A percentile compares a stretch with the other conserved stretches of the same genome.
Evolutionary conservation across 2,329 filamentous ascomycete species (phyloP).

Genomic region (Paracoccidioides brasiliensis): DNA sequence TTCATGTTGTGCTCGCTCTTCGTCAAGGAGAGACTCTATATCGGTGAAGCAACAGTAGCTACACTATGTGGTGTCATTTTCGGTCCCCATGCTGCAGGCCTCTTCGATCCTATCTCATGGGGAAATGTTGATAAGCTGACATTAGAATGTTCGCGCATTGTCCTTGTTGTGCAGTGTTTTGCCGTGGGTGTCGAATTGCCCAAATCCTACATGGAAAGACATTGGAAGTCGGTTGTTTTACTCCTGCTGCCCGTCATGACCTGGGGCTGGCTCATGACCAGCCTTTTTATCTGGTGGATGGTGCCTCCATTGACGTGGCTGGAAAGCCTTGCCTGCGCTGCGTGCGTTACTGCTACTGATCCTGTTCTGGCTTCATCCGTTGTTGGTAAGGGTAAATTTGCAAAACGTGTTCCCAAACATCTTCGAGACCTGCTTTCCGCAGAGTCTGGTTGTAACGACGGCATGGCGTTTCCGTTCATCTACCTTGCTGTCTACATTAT

Average conservation of each 20-base stretch:
- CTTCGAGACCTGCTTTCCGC: constrained; percentile 86
- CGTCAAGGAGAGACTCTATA: constrained; percentile 97
- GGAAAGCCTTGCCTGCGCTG: constrained; percentile 72
- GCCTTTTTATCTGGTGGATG: constrained; percentile 91
- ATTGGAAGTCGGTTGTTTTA: constrained; percentile 86
- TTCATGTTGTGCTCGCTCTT: constrained; percentile 98
- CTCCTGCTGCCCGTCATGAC: constrained; percentile 94
- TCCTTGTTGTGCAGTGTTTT: constrained; percentile 61
- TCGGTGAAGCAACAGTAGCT: constrained; percentile 92
- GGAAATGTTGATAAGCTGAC: constrained; percentile 56
- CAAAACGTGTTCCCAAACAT: constrained; percentile 94
- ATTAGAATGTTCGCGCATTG: constrained; percentile 57
- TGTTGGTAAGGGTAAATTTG: constrained; percentile 97
- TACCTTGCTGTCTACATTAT: constrained; percentile 88
- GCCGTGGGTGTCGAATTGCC: constrained; percentile 60
- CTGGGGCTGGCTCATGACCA: constrained; percentile 71
- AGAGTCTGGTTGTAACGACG: constrained; percentile 97
- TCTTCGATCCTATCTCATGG: constrained; percentile 50
- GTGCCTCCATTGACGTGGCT: constrained; percentile 69
- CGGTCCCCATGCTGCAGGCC: constrained; percentile 51
- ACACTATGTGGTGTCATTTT: constrained; percentile 59
- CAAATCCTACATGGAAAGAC: constrained; percentile 79
- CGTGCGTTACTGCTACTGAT: constrained; percentile 94
- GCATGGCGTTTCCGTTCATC: constrained; percentile 98
- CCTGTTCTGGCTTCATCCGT: constrained; percentile 94